These are phyloP conservation scores for Zymoseptoria ardabiliae DNA, from an alignment of 2,329 filamentous ascomycete genomes.

Conservation along the genomic window DNA sequence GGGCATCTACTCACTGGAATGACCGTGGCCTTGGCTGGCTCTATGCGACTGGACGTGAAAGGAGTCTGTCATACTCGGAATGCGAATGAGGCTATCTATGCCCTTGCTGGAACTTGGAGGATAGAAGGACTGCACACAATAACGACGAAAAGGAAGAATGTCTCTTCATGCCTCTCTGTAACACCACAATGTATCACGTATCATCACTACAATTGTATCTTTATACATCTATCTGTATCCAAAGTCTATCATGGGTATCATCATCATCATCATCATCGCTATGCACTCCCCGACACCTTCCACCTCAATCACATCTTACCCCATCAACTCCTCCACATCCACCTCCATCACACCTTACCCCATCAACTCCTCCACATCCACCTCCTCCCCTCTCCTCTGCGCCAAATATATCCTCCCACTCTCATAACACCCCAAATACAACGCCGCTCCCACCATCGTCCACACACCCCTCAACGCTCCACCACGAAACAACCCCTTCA, in stretches of 20 bases:
- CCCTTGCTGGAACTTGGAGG: background rate
- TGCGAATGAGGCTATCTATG: background rate
- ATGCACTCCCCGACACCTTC: background rate
- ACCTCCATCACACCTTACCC: background rate
- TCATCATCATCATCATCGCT: conserved; percentile 1
- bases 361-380: conserved; percentile 27
- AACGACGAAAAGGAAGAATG: background rate
- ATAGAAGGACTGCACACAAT: background rate
- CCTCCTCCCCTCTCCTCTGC: conserved; percentile 35
- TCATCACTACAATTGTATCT: background rate
- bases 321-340: background rate
- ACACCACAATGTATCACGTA: background rate
- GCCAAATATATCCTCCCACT: conserved; percentile 55
- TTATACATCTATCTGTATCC: background rate
- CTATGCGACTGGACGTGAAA: background rate
- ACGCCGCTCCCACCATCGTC: conserved; percentile 74
- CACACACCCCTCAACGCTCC: conserved; percentile 65
- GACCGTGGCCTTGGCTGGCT: background rate
- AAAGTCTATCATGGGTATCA: background rate
- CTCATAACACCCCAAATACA: conserved; percentile 85
- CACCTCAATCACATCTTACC: background rate
- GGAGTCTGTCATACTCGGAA: background rate
- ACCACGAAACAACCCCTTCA: conserved; percentile 70
- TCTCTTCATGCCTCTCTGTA: background rate
- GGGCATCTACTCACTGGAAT: background rate